A percentile compares a stretch with the other conserved stretches of the same genome.
Evolutionary conservation across 352 stramenopile genomes (phyloP).

Genomic region (Globisporangium paddicum): DNA sequence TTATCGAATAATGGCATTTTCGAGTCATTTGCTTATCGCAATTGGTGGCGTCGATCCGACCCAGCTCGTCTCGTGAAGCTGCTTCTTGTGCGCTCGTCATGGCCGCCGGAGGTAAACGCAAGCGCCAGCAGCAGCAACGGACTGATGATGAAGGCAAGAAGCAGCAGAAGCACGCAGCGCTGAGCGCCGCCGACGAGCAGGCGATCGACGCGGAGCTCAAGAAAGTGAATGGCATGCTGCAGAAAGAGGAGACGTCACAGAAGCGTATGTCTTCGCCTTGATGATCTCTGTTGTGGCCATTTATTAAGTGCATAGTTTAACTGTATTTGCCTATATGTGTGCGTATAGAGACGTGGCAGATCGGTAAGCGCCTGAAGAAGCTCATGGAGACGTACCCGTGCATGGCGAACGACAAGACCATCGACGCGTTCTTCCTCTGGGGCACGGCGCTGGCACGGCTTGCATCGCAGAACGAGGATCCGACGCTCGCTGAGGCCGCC

Average conservation of each 20-base stretch:
- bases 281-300: not conserved
- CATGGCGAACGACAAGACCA: constrained; percentile 44
- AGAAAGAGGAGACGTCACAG: constrained; percentile 60
- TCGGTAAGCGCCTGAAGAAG: constrained; percentile 80
- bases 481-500: constrained; percentile 60
- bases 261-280: constrained; percentile 26
- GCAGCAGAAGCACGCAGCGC: not conserved
- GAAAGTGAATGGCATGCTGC: constrained; percentile 51
- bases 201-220: constrained; percentile 30
- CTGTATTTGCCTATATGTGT: no score
- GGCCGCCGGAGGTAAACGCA: constrained; percentile 10
- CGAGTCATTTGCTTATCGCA: not conserved
- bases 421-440: constrained; percentile 82
- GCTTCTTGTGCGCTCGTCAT: not conserved
- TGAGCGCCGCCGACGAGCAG: constrained; percentile 6
- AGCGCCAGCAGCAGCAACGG: constrained; percentile 7
- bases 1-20: not conserved
- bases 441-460: constrained; percentile 69
- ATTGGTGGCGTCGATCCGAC: constrained; percentile 4
- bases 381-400: constrained; percentile 56
- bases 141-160: constrained; percentile 8
- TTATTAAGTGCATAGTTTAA: not conserved
- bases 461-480: constrained; percentile 71
- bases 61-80: not conserved
- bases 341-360: constrained; percentile 74